Percentiles rank a stretch among this genome's conserved stretches.
phyloP scores from a whole-genome alignment of 345 rosid genomes.

The Sisymbrium irio region DNA sequence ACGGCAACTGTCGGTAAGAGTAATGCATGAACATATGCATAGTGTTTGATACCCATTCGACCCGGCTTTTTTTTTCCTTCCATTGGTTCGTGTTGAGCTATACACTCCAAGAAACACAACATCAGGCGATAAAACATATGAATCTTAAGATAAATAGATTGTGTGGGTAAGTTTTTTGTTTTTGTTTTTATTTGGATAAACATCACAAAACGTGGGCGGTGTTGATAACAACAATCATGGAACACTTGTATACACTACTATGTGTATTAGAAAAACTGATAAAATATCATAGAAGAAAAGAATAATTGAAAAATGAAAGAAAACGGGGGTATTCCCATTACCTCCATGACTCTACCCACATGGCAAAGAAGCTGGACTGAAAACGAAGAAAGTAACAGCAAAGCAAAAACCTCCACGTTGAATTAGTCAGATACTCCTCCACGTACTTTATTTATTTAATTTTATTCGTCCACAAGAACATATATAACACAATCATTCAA shows the following conservation, averaged over 20 bases:
- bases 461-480: neutral
- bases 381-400: constrained; percentile 30
- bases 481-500: constrained; percentile 25
- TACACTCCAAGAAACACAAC: neutral
- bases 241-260: neutral
- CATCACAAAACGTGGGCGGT: constrained; percentile 16
- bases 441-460: neutral
- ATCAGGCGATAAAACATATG: neutral
- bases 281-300: neutral
- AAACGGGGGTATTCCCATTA: constrained; percentile 17
- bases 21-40: too few relatives aligned
- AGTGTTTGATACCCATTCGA: neutral
- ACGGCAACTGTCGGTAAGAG: too few relatives aligned
- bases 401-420: constrained; percentile 21
- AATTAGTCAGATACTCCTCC: constrained; percentile 20
- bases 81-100: neutral
- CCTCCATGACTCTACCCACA: constrained; percentile 27
- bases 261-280: neutral
- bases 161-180: neutral
- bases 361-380: constrained; percentile 25
- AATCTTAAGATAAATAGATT: neutral
- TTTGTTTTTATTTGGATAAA: neutral
- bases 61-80: neutral
- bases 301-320: neutral
- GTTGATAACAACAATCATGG: constrained; percentile 5